Conservation (phyloP, 1,284 basidiomycete species). For the Macrocystidia cucumis region DNA sequence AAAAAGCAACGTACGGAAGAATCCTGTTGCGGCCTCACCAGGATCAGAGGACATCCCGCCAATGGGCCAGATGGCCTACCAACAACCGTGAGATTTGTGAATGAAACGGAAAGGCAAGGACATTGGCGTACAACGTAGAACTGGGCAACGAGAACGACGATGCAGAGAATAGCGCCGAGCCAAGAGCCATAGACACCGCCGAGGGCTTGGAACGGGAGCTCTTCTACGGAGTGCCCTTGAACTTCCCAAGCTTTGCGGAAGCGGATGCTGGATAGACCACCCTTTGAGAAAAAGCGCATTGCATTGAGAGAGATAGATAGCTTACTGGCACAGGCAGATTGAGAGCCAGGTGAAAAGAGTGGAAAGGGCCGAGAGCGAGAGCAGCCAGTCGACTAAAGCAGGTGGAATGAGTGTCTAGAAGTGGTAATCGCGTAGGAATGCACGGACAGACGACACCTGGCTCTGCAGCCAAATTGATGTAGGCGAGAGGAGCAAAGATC, state of each 20-base stretch:
- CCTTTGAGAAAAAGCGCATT: background rate
- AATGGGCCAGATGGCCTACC: conserved; percentile 30
- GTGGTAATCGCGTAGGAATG: background rate
- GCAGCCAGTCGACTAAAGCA: conserved; percentile 33
- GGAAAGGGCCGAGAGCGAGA: conserved; percentile 34
- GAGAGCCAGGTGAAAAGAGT: conserved; percentile 35
- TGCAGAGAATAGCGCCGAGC: conserved; percentile 30
- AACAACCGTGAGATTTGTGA: background rate
- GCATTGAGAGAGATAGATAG: conserved; percentile 3
- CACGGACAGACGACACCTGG: conserved; percentile 29
- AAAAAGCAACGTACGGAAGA: conserved; percentile 28
- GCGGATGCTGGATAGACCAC: conserved; percentile 24
- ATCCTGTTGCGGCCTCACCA: conserved; percentile 19
- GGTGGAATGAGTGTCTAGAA: background rate
- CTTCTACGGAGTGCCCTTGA: conserved; percentile 35
- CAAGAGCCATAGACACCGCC: conserved; percentile 35
- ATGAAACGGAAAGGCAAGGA: background rate
- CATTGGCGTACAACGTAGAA: conserved; percentile 29
- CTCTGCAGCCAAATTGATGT: conserved; percentile 25
- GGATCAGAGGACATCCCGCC: conserved; percentile 21
- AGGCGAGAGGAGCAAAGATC: conserved; percentile 28
- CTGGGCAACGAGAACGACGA: conserved; percentile 32
- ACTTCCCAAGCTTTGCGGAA: conserved; percentile 33
- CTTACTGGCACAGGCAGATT: conserved; percentile 37
- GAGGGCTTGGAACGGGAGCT: conserved; percentile 33